phyloP scores from a whole-genome alignment of 345 rosid species.

The Mercurialis annua region DNA sequence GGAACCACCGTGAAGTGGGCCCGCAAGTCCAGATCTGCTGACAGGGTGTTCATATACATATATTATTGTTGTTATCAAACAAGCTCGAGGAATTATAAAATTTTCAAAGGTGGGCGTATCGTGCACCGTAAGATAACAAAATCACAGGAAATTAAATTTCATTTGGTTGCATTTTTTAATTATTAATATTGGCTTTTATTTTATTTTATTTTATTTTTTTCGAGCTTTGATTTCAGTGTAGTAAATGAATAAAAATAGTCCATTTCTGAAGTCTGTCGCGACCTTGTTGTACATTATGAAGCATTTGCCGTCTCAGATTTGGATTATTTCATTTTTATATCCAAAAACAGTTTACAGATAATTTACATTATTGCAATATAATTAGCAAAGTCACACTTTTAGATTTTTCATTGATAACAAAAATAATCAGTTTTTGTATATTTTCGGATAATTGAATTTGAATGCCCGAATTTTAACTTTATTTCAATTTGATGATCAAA shows the following conservation, averaged over 20 bases:
- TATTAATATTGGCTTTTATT: not conserved
- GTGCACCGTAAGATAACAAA: conserved; percentile 13
- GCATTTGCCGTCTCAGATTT: conserved; percentile 24
- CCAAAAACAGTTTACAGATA: not conserved
- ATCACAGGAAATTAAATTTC: not conserved
- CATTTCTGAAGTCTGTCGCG: conserved; percentile 29
- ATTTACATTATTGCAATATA: not conserved
- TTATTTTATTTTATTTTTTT: not conserved
- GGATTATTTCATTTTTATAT: not conserved
- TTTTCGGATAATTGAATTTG: not conserved
- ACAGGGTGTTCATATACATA: conserved; percentile 18
- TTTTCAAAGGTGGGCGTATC: conserved; percentile 19
- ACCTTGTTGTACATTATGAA: conserved; percentile 22
- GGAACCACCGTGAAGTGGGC: conserved; percentile 56
- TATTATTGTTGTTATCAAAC: too few relatives aligned
- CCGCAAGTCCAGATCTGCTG: conserved; percentile 65
- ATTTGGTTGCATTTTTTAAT: not conserved
- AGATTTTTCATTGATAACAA: conserved; percentile 3
- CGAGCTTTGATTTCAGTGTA: conserved; percentile 40
- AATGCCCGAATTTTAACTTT: too few relatives aligned
- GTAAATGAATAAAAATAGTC: conserved; percentile 26
- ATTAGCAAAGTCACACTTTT: too few relatives aligned
- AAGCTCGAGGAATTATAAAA: not conserved
- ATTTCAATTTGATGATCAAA: too few relatives aligned
- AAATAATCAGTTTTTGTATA: not conserved